A percentile compares a stretch with the other conserved stretches of the same genome.
Conservation (phyloP, 202 grass and related monocot genomes). For the Carex sylvatica region DNA sequence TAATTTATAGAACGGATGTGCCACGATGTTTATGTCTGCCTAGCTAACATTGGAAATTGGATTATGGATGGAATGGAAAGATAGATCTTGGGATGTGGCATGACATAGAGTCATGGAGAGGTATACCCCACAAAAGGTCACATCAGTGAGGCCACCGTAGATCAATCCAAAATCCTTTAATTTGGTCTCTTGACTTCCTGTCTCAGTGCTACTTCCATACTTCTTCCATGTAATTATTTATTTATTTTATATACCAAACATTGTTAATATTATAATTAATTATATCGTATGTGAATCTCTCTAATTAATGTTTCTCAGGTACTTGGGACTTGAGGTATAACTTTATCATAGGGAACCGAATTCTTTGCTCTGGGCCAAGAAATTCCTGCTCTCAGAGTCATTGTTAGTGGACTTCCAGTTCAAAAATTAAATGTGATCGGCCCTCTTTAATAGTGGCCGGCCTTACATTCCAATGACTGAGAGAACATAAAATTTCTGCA, state of each 20-base stretch:
- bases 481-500: no score
- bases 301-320: background rate
- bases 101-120: background rate
- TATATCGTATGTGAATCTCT: background rate
- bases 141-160: conserved; percentile 13
- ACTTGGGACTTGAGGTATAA: background rate
- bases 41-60: background rate
- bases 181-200: conserved; percentile 14
- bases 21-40: no score
- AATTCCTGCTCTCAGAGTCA: no score
- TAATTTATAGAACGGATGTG: no score
- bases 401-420: no score
- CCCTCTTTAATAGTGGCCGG: no score
- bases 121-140: conserved; percentile 18
- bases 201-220: no score
- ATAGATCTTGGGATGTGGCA: conserved; percentile 6
- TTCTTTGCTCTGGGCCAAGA: no score
- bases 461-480: no score
- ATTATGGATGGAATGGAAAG: background rate
- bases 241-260: background rate
- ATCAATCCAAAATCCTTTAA: background rate
- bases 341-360: no score
- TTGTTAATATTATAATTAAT: background rate
- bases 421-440: no score
- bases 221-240: background rate